Evolutionary conservation across 2,329 filamentous ascomycete genomes (phyloP), one percentile per base, ranked within the genome.

Genomic region (Chaetomiaceae sp.): DNA sequence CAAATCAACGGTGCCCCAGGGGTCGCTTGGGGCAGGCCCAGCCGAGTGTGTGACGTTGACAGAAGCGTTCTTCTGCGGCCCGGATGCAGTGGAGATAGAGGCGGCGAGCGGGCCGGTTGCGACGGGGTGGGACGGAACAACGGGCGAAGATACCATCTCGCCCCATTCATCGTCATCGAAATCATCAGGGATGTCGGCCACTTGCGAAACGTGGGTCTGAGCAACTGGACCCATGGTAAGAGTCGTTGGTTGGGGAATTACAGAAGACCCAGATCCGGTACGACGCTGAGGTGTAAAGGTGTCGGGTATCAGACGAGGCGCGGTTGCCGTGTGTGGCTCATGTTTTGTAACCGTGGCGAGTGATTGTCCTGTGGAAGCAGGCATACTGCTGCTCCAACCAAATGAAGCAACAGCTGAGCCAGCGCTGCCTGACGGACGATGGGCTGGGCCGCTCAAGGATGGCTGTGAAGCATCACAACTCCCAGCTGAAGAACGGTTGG

Each of bases 141-240:
- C n/a, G n/a, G 63, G 73, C 3, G 74, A 75, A 7, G 69, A 70
- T 1, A 83, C 70, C 80, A 83, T 83, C 55, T 83, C 80, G 2
- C 80, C 80, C 80, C 80, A 83, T 33, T 82, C 79, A 40, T 81
- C 78, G 2, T 80, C 77, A 11, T 18, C 41, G 14, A 6, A 16
- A 9, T 16, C n/a, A 2, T 16, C 44, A 27, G 43, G 21, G 30
- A 16, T 13, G 33, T 21, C 21, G 23, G 3, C 5, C 8, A 13
- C 38, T 16, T 23, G 36, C 5, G 20, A 21, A n/a, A 30, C 11
- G 13, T 27, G 8, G 14, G 16, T 13, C 7, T 14, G 21, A 2
- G 23, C 2, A 10, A n/a, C n/a, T 5, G 30, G 13, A 13, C 16
- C n/a, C 10, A 18, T 3, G 27, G 21, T 11, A 3, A 2, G 18